Evolutionary conservation across 352 stramenopile genomes (phyloP), one percentile per base, ranked within the genome.

Genomic region (Phytophthora chlamydospora): DNA sequence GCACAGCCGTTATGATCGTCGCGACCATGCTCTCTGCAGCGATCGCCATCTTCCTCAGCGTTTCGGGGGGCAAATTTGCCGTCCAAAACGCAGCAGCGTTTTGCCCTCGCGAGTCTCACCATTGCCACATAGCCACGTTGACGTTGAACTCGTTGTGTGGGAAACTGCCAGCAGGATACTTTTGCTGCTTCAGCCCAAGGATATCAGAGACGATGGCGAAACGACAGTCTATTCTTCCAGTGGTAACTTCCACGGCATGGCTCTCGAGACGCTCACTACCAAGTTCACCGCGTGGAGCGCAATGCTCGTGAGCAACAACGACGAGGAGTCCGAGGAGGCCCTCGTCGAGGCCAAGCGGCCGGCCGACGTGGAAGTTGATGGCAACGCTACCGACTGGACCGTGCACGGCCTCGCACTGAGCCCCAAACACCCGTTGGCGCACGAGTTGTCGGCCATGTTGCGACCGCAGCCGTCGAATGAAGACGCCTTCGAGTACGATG

Each of bases 251-350:
- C 43, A n/a, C n/a, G n/a, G n/a, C 13, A 63, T 50, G 53, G 16
- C 38, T 16, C 17, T 35, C 36, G 19, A 45, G 56, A 31, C 24
- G 38, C 45, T 71, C 66, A 74, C 60, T 74, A 61, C 36, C 55
- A 44, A 74, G 45, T 63, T 71, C 47, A 35, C 60, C 16, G 17
- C 39, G 55, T 42, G 12, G 35, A 45, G 13, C 10, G 19, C 61
- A 71, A 75, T 75, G 66, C 66, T 58, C 24, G 55, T 58, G 51
- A 65, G 56, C 56, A 68, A 68, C 36, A 68, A 75, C 41, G 52
- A 68, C 62, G 50, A 71, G 19, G 59, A 62, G 50, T 50, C 58
- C 21, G 57, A 52, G 49, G 43, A 40, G 58, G 52, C 45, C 32
- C 56, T 68, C 46, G 58, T 35, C 17, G 51, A 68, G 40, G 51